Conservation (phyloP, 1,284 basidiomycete genomes). For the Rhodofomes roseus region DNA sequence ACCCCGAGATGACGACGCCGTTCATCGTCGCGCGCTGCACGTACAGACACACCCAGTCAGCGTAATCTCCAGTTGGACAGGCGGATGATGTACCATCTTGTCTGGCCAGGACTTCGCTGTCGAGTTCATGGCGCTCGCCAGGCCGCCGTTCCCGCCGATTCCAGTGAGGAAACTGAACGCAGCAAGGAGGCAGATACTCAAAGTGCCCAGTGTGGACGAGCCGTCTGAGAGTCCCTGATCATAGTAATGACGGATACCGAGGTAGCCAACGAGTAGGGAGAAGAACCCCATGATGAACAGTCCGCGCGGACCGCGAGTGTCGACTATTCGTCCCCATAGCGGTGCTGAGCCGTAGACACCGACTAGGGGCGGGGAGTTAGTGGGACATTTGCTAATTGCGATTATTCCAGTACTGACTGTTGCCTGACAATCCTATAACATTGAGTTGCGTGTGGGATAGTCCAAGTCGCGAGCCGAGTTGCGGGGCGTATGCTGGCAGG, state of each 20-base stretch:
- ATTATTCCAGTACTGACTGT: constrained; percentile 44
- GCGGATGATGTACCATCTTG: constrained; percentile 35
- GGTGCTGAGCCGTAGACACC: constrained; percentile 59
- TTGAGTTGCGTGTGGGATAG: constrained; percentile 77
- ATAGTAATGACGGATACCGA: constrained; percentile 62
- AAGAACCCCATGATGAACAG: constrained; percentile 45
- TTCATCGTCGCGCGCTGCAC: constrained; percentile 67
- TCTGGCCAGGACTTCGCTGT: constrained; percentile 67
- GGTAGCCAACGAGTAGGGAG: constrained; percentile 59
- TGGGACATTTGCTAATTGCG: too few species aligned
- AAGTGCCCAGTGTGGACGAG: constrained; percentile 14
- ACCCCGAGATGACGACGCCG: constrained; percentile 76
- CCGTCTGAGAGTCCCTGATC: constrained; percentile 40
- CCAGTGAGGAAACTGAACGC: constrained; percentile 57
- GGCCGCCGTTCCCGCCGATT: constrained; percentile 56
- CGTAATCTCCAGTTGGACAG: not conserved
- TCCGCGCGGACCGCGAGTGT: constrained; percentile 56
- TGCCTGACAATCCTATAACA: constrained; percentile 67
- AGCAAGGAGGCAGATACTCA: constrained; percentile 39
- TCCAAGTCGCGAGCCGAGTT: constrained; percentile 65
- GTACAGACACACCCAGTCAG: not conserved
- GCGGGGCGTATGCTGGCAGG: constrained; percentile 71
- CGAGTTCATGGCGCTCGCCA: constrained; percentile 54
- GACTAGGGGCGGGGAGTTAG: too few species aligned
- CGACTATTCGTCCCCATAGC: constrained; percentile 69